Conservation (phyloP, 495 filamentous ascomycete species). For the Corynascus novoguineensis region DNA sequence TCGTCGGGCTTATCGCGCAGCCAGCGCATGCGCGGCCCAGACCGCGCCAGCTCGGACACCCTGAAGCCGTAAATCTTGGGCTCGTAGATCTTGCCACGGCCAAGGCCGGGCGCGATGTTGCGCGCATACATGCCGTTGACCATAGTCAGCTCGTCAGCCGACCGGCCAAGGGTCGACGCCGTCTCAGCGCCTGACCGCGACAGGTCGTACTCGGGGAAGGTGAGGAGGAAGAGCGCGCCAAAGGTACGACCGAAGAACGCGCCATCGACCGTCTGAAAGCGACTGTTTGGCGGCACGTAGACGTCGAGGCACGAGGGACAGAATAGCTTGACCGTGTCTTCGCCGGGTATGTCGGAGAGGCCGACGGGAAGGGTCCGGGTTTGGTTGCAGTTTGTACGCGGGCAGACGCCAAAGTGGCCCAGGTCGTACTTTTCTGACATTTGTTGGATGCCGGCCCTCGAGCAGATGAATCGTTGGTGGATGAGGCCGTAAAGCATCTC, state of each 20-base stretch:
- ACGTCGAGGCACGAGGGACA: conserved; percentile 95
- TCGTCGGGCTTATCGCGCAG: conserved; percentile 76
- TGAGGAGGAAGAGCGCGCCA: conserved; percentile 89
- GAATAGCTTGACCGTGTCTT: conserved; percentile 97
- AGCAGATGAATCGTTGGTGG: conserved; percentile 97
- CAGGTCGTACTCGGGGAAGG: conserved; percentile 91
- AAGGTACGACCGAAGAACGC: conserved; percentile 98
- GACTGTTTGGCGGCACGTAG: conserved; percentile 93
- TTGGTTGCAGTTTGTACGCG: conserved; percentile 79
- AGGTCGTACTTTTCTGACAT: conserved; percentile 99
- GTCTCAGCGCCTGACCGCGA: conserved; percentile 47
- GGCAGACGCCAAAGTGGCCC: conserved; percentile 90
- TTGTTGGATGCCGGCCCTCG: conserved; percentile 92
- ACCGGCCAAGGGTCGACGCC: conserved; percentile 35
- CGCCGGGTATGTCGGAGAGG: conserved; percentile 85
- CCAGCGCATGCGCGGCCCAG: conserved; percentile 95
- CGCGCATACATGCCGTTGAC: conserved; percentile 79
- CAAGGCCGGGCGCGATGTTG: conserved; percentile 85
- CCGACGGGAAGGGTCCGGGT: conserved; percentile 89
- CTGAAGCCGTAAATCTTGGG: conserved; percentile 95
- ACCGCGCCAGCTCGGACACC: conserved; percentile 78
- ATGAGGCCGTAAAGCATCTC: conserved; percentile 97
- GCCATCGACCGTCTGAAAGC: conserved; percentile 96
- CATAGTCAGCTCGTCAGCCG: conserved; percentile 41
- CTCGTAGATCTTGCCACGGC: conserved; percentile 79